Conservation (phyloP, 2,329 filamentous ascomycete genomes). For the Aspergillus latus region DNA sequence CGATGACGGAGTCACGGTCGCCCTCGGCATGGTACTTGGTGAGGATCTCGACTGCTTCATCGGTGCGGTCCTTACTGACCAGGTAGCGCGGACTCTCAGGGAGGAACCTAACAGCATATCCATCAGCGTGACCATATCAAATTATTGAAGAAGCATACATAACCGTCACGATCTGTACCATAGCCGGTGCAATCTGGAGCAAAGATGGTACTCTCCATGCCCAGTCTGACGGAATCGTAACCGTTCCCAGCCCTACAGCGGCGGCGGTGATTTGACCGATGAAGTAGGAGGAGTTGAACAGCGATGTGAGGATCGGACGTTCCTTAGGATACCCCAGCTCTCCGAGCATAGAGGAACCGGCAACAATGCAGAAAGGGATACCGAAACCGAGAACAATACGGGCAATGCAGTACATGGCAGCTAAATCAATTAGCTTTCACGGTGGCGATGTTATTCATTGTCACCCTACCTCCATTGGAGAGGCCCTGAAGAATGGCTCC, state of each 20-base stretch:
- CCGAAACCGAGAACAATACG: conserved; percentile 62
- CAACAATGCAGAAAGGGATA: conserved; percentile 61
- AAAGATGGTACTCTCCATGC: conserved; percentile 49
- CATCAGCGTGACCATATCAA: background rate
- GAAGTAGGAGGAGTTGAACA: conserved; percentile 56
- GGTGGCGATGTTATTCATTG: background rate
- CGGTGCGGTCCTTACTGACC: conserved; percentile 28
- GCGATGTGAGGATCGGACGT: conserved; percentile 58
- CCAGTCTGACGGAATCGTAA: conserved; percentile 42
- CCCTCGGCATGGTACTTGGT: conserved; percentile 54
- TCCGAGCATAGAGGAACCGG: conserved; percentile 59
- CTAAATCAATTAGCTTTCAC: conserved; percentile 29
- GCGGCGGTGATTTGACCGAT: conserved; percentile 33
- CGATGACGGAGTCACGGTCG: conserved; percentile 51
- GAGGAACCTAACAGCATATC: conserved; percentile 22
- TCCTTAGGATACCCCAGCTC: conserved; percentile 63
- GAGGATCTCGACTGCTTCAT: conserved; percentile 32
- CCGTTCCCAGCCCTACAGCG: conserved; percentile 30
- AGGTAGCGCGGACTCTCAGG: conserved; percentile 30
- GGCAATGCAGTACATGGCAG: conserved; percentile 60
- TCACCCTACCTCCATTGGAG: conserved; percentile 45
- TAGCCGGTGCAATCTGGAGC: conserved; percentile 41
- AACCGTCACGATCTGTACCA: conserved; percentile 26
- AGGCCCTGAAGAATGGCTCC: conserved; percentile 59
- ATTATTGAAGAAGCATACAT: conserved; percentile 16